These are phyloP conservation scores for Suillus plorans DNA, from an alignment of 768 basidiomycete species.

Conservation along the genomic window DNA sequence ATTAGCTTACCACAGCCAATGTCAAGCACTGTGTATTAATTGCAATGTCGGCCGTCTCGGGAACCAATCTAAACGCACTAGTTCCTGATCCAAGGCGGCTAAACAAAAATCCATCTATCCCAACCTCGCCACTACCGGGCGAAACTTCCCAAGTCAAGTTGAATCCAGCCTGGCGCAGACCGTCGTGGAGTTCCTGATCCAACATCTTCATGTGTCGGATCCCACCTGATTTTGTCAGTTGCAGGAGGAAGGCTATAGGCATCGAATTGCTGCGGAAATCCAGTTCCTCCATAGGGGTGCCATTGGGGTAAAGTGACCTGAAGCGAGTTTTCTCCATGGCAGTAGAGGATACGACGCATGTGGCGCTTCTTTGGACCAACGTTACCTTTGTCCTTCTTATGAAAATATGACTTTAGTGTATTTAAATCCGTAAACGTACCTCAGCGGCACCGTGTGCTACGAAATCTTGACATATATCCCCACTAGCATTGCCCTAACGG, in stretches of 20 bases:
- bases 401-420: not conserved
- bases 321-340: not conserved
- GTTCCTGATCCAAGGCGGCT: not conserved
- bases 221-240: not conserved
- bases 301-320: not conserved
- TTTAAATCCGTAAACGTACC: not conserved
- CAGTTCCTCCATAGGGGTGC: not conserved
- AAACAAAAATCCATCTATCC: not conserved
- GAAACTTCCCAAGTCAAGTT: constrained; percentile 2
- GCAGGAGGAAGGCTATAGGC: not conserved
- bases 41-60: not conserved
- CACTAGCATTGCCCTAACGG: not conserved
- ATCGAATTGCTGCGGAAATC: not conserved
- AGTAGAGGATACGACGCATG: not conserved
- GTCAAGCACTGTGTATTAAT: not conserved
- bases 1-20: constrained; percentile 13
- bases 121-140: not conserved
- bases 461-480: constrained; percentile 1
- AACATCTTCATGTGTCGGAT: not conserved
- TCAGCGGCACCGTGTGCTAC: not conserved
- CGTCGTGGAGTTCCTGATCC: constrained; percentile 2
- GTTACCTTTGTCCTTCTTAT: not conserved
- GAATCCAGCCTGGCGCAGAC: not conserved
- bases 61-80: not conserved
- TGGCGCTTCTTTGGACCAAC: not conserved